Base-by-base conservation (phyloP, 2,329 filamentous ascomycete genomes). In the Colletotrichum sp. region DNA sequence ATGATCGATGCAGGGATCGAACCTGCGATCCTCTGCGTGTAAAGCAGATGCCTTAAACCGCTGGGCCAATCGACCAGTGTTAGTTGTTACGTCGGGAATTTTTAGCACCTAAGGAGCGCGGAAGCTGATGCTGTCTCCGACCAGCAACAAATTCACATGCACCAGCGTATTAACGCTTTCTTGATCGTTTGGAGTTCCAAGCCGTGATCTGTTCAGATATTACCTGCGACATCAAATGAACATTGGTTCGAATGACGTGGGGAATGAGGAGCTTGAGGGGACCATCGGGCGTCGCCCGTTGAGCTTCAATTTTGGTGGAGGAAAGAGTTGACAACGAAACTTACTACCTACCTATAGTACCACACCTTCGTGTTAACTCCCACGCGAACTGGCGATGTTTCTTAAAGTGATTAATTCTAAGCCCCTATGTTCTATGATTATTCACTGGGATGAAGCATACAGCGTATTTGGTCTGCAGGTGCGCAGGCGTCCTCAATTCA, bases 1-100 rank as follows among this genome's bases (percentile, higher is more conserved):
- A 2, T 85, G 84, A 84, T 84, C 83, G 84, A 81, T 81, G 83
- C 84, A 86, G 85, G 85, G 84, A 82, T 87, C 84, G 85, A 86
- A 86, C 85, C 85, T 86, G 84, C 83, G 85, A 86, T 83, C 84
- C 82, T 84, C 80, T 84, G 83, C 81, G 84, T 86, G 84, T 86
- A 86, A 86, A 82, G 81, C 83, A 83, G 79, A 84, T 82, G 82
- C 82, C 82, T 81, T 85, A 81, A 62, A 85, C 85, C 85, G 79
- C 85, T 86, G 81, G 82, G 82, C 85, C 81, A 85, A 80, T 81
- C 82, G 82, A 82, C 26, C 26, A 6, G 26, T 55, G 32, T 30
- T 21, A 2, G 1, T 39, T 69, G 64, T 8, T 16, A 3, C 8
- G 3, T 2, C 2, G 0, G 1, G 0, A 10, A 36, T 13, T 12